Evolutionary conservation across 176 grass and related monocot genomes (phyloP).

Genomic region (Cenchrus americanus): DNA sequence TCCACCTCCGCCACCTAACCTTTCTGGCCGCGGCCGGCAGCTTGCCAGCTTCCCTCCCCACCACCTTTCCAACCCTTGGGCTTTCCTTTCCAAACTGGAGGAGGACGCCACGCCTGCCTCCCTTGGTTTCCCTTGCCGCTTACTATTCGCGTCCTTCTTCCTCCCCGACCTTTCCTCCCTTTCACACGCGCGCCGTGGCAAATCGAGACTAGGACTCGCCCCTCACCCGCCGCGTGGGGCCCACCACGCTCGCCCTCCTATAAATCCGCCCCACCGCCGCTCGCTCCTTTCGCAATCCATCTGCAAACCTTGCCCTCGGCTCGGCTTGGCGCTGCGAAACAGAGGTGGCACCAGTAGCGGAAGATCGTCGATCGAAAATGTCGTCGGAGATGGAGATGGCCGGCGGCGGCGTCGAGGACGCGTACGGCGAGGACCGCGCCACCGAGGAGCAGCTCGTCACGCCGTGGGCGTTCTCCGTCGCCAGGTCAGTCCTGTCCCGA

Average conservation of each 20-base stretch:
- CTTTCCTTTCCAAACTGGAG: no score
- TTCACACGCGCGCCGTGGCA: constrained; percentile 13
- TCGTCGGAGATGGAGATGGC: constrained; percentile 42
- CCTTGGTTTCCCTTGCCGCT: not conserved
- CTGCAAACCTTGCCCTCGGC: not conserved
- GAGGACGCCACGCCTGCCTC: no score
- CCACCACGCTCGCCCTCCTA: not conserved
- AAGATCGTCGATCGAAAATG: not conserved
- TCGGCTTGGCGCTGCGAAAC: no score
- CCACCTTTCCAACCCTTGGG: no score
- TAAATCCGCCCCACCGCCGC: not conserved
- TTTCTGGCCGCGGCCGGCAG: no score
- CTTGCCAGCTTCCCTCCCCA: no score
- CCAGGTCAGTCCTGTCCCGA: constrained; percentile 50
- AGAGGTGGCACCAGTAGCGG: no score
- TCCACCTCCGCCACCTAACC: no score
- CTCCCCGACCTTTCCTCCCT: constrained; percentile 34
- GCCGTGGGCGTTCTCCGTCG: constrained; percentile 89
- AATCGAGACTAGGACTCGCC: no score
- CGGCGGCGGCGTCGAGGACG: constrained; percentile 71
- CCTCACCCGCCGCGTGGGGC: not conserved
- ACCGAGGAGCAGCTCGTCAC: constrained; percentile 89
- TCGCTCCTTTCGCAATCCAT: no score
- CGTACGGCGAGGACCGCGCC: constrained; percentile 89
- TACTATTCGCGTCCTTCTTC: constrained; percentile 7